These are phyloP conservation scores for Bonia amplexicaulis DNA, from an alignment of 176 grass and related monocot species.

Conservation along the genomic window DNA sequence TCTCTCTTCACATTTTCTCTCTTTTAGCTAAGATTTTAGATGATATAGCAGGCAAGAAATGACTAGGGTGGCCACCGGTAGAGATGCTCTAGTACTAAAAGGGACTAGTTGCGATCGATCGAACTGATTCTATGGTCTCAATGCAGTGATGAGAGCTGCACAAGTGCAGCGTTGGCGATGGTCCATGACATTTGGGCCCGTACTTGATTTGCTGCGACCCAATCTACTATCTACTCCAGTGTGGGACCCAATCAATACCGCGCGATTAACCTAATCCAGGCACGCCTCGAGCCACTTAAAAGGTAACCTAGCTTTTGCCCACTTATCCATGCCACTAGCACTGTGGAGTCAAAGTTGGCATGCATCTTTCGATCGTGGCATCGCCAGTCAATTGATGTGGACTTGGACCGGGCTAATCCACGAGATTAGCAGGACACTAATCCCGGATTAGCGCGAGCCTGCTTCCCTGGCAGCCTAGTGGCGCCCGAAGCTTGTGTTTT, in stretches of 20 bases:
- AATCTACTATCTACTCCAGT: background rate
- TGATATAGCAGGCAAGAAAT: no score
- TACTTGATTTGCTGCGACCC: background rate
- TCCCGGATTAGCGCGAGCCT: conserved; percentile 51
- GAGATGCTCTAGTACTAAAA: background rate
- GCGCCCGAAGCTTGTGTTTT: background rate
- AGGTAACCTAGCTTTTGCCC: conserved; percentile 13
- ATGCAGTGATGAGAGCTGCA: conserved; percentile 15
- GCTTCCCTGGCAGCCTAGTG: conserved; percentile 39
- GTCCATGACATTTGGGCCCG: conserved; percentile 24
- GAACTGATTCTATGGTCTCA: conserved; percentile 10
- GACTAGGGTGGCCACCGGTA: no score
- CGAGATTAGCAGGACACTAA: conserved; percentile 43
- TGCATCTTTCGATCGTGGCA: background rate
- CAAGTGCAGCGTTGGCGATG: conserved; percentile 21
- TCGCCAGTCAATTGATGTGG: background rate
- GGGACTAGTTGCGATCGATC: background rate
- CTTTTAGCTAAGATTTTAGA: no score
- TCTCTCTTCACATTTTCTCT: no score
- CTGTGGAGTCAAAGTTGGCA: background rate
- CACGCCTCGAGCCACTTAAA: conserved; percentile 65
- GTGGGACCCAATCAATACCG: background rate
- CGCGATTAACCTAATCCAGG: conserved; percentile 27
- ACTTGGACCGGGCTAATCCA: conserved; percentile 28
- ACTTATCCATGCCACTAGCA: conserved; percentile 4